Conservation (phyloP, 2,329 filamentous ascomycete genomes). For the Talaromyces sp. region DNA sequence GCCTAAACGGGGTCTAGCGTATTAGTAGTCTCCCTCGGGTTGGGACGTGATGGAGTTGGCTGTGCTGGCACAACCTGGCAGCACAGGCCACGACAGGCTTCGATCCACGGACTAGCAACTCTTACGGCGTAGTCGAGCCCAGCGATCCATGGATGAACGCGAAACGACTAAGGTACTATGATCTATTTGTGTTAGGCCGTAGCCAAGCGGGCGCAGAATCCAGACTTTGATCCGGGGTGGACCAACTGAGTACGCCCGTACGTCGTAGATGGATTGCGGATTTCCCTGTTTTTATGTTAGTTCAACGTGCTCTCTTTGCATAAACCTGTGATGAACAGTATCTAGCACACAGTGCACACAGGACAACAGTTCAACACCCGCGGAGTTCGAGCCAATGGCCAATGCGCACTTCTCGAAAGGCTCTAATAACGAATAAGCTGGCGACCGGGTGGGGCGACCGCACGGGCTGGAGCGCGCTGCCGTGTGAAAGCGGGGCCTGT, state of each 20-base stretch:
- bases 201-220: not conserved
- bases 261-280: not conserved
- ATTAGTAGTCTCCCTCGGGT: not conserved
- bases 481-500: not conserved
- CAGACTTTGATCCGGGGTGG: not conserved
- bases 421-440: not conserved
- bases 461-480: not conserved
- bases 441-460: not conserved
- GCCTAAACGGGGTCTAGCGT: not conserved
- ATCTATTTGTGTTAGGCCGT: not conserved
- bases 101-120: not conserved
- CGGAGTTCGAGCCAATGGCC: not conserved
- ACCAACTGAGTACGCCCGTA: not conserved
- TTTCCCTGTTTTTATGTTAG: not conserved
- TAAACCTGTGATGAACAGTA: not conserved
- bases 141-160: not conserved
- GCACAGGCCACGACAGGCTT: not conserved
- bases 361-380: not conserved
- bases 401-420: not conserved
- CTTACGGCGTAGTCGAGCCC: not conserved
- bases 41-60: not conserved
- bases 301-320: not conserved
- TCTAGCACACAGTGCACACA: not conserved
- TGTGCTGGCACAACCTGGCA: not conserved
- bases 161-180: not conserved